Conservation (phyloP, 495 filamentous ascomycete species). For the Sphaerosporella brunnea region DNA sequence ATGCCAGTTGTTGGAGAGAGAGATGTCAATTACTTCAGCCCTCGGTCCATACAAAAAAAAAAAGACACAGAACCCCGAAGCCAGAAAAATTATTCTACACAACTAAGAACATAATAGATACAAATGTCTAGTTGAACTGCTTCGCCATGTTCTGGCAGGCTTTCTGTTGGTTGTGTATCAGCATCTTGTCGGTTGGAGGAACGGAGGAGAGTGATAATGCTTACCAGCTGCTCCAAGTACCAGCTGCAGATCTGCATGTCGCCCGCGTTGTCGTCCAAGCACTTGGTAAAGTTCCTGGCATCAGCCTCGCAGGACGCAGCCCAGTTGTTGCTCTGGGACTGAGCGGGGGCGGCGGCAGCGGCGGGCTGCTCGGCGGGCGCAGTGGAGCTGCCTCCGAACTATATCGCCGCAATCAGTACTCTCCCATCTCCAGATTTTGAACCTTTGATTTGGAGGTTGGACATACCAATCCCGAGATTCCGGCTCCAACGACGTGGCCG, state of each 20-base stretch:
- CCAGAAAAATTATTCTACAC: no score
- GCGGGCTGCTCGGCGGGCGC: constrained; percentile 26
- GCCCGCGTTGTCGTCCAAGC: constrained; percentile 84
- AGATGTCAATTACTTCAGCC: no score
- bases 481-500: constrained; percentile 73
- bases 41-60: no score
- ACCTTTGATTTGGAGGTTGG: no score
- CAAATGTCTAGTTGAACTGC: constrained; percentile 29
- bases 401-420: not conserved
- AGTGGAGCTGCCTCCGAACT: constrained; percentile 44
- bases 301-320: constrained; percentile 53
- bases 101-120: no score
- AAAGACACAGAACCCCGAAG: no score
- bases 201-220: no score
- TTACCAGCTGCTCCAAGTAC: constrained; percentile 90
- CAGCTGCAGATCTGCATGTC: constrained; percentile 91
- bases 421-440: not conserved
- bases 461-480: constrained; percentile 22
- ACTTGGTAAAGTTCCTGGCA: constrained; percentile 72
- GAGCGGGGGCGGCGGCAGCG: not conserved
- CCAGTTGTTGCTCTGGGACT: constrained; percentile 10
- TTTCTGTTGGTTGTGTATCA: constrained; percentile 38
- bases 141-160: constrained; percentile 81
- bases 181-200: constrained; percentile 24
- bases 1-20: no score